These are phyloP conservation scores for Gaeumannomyces sp. DNA, from an alignment of 2,329 filamentous ascomycete species.

Conservation along the genomic window DNA sequence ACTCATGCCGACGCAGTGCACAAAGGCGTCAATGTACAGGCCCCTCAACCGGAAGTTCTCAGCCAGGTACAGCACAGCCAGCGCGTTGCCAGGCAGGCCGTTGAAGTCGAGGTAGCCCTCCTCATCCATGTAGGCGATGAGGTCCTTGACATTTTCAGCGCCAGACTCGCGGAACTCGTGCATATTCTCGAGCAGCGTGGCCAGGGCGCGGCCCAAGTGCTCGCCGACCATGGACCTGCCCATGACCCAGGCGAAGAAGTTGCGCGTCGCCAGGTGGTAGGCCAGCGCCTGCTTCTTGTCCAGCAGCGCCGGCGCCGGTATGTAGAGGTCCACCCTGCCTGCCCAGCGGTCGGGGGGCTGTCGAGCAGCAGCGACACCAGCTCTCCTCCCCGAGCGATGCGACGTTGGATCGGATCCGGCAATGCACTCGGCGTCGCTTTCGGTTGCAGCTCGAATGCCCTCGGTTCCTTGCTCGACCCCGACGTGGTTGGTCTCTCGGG, in stretches of 20 bases:
- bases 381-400: slow-evolving; percentile 10
- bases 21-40: slow-evolving; percentile 68
- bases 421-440: slow-evolving; percentile 10
- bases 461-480: slow-evolving; percentile 10
- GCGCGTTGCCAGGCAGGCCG: slow-evolving; percentile 59
- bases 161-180: slow-evolving; percentile 49
- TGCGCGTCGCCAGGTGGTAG: slow-evolving; percentile 65
- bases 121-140: slow-evolving; percentile 60
- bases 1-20: slow-evolving; percentile 74
- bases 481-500: slow-evolving; percentile 14
- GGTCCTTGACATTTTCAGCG: slow-evolving; percentile 51
- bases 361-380: background rate
- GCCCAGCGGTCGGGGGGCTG: background rate
- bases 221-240: slow-evolving; percentile 61
- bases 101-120: slow-evolving; percentile 65
- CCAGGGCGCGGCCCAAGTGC: slow-evolving; percentile 57
- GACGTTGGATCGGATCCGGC: slow-evolving; percentile 20
- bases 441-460: slow-evolving; percentile 18
- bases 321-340: slow-evolving; percentile 53
- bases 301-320: slow-evolving; percentile 54
- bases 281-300: slow-evolving; percentile 49
- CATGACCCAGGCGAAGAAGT: slow-evolving; percentile 68
- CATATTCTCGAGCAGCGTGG: slow-evolving; percentile 60
- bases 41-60: slow-evolving; percentile 57
- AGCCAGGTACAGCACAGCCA: slow-evolving; percentile 61